Conservation (phyloP, 495 filamentous ascomycete species). For the Xylaria castorea region DNA sequence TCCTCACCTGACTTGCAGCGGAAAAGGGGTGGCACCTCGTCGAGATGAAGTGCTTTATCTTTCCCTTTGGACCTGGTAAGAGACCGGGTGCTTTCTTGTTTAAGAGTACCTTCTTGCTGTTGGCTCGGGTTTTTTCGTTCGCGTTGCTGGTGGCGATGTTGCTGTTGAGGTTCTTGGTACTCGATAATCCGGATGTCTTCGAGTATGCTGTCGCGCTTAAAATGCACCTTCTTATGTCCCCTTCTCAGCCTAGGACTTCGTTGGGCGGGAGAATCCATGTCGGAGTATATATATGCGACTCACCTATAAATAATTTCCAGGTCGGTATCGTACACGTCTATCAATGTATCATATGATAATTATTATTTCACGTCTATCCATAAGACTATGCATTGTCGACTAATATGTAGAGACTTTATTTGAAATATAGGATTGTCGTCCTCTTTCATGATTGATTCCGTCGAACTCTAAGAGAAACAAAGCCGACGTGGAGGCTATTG, state of each 20-base stretch:
- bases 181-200: background rate
- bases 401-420: background rate
- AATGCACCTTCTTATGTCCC: background rate
- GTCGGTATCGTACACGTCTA: background rate
- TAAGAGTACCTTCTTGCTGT: background rate
- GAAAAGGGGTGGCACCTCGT: constrained; percentile 12
- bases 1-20: constrained; percentile 7
- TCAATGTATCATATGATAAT: background rate
- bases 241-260: background rate
- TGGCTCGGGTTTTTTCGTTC: background rate
- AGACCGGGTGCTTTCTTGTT: background rate
- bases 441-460: constrained; percentile 1
- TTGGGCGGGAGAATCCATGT: constrained; percentile 2
- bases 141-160: background rate
- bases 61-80: background rate
- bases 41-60: background rate
- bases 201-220: background rate
- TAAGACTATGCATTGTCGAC: background rate
- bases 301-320: background rate
- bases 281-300: background rate
- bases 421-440: background rate
- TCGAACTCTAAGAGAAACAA: background rate
- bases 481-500: background rate
- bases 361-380: background rate
- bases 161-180: background rate